Conservation (phyloP, 805 yeast genomes). For the Clavispora asparagi region DNA sequence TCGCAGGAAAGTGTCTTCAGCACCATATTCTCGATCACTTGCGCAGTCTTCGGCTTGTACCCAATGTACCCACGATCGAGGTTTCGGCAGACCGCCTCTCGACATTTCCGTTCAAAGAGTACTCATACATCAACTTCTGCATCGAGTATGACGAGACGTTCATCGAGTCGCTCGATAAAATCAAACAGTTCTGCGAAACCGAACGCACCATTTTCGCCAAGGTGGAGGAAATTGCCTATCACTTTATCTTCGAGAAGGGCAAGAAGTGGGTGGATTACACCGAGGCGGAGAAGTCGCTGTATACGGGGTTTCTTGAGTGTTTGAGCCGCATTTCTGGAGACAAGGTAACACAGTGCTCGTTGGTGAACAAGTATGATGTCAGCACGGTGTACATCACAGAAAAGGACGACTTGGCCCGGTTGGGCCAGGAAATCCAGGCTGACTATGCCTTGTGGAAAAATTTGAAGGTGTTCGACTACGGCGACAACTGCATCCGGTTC, state of each 20-base stretch:
- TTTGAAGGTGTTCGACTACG: constrained; percentile 31
- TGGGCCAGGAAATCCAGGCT: constrained; percentile 33
- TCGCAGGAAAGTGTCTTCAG: background rate
- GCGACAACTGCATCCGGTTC: constrained; percentile 30
- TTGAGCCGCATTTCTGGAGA: constrained; percentile 19
- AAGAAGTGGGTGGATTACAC: constrained; percentile 29
- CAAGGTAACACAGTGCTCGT: constrained; percentile 34
- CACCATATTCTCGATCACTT: background rate
- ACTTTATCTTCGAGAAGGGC: constrained; percentile 28
- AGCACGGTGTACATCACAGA: constrained; percentile 31
- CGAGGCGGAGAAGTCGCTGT: constrained; percentile 19
- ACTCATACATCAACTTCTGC: constrained; percentile 2
- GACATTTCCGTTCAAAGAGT: background rate
- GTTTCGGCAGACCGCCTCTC: background rate
- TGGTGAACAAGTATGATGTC: constrained; percentile 33
- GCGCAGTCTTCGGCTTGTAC: background rate
- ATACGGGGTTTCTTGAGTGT: constrained; percentile 19
- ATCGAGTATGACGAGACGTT: constrained; percentile 2
- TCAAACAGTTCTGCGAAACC: background rate
- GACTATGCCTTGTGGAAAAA: constrained; percentile 33
- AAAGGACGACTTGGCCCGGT: constrained; percentile 23
- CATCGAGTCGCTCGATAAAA: background rate
- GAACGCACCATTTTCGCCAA: background rate
- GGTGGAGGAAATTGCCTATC: constrained; percentile 17
- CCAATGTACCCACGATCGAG: background rate